A percentile compares a stretch with the other conserved stretches of the same genome.
Evolutionary conservation across 2,329 filamentous ascomycete species (phyloP).

Genomic region (Parastagonospora nodorum): DNA sequence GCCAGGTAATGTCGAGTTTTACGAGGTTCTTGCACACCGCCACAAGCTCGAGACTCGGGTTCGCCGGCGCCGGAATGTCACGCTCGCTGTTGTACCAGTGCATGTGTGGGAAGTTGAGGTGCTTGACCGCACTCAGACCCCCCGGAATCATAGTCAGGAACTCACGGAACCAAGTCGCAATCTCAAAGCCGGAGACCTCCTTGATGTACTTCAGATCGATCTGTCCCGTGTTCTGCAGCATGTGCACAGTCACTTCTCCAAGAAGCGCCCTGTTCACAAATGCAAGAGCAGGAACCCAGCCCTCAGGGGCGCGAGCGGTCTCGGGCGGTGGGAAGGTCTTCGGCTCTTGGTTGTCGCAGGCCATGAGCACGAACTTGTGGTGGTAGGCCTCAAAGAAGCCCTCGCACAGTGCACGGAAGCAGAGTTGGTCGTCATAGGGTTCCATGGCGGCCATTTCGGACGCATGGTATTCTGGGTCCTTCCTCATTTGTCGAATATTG

Average conservation of each 20-base stretch:
- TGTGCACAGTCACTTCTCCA: conserved; percentile 1
- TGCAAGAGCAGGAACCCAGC: neutral
- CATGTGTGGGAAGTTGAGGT: conserved; percentile 8
- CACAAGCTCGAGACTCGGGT: conserved; percentile 2
- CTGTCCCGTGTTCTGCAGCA: neutral
- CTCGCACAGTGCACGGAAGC: too few species aligned
- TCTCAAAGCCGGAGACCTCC: neutral
- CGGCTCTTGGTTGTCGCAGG: neutral
- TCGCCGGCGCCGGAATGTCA: neutral
- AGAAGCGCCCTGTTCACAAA: neutral
- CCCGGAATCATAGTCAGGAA: conserved; percentile 1
- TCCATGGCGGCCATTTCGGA: too few species aligned
- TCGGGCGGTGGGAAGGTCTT: neutral
- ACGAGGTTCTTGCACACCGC: neutral
- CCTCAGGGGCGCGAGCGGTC: neutral
- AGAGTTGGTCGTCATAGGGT: too few species aligned
- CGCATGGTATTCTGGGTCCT: too few species aligned
- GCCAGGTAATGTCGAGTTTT: neutral
- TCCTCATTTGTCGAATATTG: too few species aligned
- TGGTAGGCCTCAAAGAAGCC: too few species aligned
- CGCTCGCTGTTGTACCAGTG: conserved; percentile 1
- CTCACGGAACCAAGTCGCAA: conserved; percentile 6
- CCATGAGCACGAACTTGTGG: neutral
- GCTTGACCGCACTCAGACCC: neutral
- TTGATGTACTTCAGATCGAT: conserved; percentile 5